A percentile compares a stretch with the other conserved stretches of the same genome.
Evolutionary conservation across 441 rosid species (phyloP).

Genomic region (Pelargonium fulgidum): DNA sequence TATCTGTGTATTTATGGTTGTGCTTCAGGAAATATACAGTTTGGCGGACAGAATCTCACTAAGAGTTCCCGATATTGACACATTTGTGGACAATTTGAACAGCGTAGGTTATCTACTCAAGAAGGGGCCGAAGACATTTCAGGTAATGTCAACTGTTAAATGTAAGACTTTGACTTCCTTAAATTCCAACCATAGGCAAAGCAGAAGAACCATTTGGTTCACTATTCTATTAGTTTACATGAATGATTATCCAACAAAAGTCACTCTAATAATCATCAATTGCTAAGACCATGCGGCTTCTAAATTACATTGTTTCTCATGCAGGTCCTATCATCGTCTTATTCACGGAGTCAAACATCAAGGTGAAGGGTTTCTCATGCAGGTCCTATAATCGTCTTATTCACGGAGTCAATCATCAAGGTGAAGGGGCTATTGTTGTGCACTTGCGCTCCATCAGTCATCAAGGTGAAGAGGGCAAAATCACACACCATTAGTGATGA

Average conservation of each 20-base stretch:
- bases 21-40: slow-evolving; percentile 84
- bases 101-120: slow-evolving; percentile 78
- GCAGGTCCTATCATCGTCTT: slow-evolving; percentile 84
- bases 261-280: neutral
- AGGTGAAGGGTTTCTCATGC: slow-evolving; percentile 22
- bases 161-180: slow-evolving; percentile 8
- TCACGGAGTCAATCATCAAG: slow-evolving; percentile 59
- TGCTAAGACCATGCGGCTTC: neutral
- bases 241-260: neutral
- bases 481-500: neutral
- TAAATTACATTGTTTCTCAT: slow-evolving; percentile 13
- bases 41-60: slow-evolving; percentile 86
- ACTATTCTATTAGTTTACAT: too few species aligned
- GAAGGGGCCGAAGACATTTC: slow-evolving; percentile 91
- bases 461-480: slow-evolving; percentile 18
- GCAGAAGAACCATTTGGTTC: neutral
- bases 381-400: slow-evolving; percentile 84
- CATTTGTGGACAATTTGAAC: slow-evolving; percentile 87
- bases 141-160: slow-evolving; percentile 38
- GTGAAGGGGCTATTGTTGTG: neutral
- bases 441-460: slow-evolving; percentile 10
- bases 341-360: slow-evolving; percentile 65
- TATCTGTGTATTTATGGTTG: slow-evolving; percentile 3
- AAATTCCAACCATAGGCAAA: neutral
- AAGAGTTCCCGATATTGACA: slow-evolving; percentile 86